Evolutionary conservation across 1,284 basidiomycete genomes (phyloP).

Genomic region (Prillingera fragicola): DNA sequence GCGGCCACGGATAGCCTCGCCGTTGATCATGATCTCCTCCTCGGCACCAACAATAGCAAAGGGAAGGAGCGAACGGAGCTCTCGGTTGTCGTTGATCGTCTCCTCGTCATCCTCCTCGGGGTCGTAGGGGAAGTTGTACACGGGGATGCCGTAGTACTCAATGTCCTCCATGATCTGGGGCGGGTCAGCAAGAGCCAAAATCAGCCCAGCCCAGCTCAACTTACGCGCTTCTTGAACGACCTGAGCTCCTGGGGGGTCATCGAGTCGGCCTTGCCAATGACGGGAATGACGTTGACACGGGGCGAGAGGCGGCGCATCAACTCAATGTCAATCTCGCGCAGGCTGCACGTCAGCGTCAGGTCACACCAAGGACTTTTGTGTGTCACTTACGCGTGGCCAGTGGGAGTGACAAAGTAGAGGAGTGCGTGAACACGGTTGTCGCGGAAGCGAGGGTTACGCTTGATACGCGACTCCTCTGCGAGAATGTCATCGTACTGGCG

Average conservation of each 20-base stretch:
- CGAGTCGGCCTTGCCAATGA: conserved; percentile 95
- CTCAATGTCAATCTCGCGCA: conserved; percentile 99
- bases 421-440: conserved; percentile 95
- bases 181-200: background rate
- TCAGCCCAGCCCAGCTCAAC: conserved; percentile 35
- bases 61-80: conserved; percentile 82
- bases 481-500: conserved; percentile 99
- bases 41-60: conserved; percentile 98
- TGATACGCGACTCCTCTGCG: conserved; percentile 97
- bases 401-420: conserved; percentile 96
- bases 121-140: conserved; percentile 99
- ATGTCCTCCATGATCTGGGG: conserved; percentile 96
- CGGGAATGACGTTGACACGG: conserved; percentile 97
- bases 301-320: conserved; percentile 94
- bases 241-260: conserved; percentile 84
- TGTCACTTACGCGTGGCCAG: conserved; percentile 63
- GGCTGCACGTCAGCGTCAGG: conserved; percentile 53
- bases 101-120: conserved; percentile 99
- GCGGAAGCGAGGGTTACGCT: conserved; percentile 98
- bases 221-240: conserved; percentile 92
- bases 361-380: background rate
- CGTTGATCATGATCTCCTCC: conserved; percentile 90
- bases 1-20: conserved; percentile 83
- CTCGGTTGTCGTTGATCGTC: conserved; percentile 95
- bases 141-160: conserved; percentile 94